A percentile compares a stretch with the other conserved stretches of the same genome.
Conservation (phyloP, 192 early-diverging fungal species). For the Gamsiella multidivaricata region DNA sequence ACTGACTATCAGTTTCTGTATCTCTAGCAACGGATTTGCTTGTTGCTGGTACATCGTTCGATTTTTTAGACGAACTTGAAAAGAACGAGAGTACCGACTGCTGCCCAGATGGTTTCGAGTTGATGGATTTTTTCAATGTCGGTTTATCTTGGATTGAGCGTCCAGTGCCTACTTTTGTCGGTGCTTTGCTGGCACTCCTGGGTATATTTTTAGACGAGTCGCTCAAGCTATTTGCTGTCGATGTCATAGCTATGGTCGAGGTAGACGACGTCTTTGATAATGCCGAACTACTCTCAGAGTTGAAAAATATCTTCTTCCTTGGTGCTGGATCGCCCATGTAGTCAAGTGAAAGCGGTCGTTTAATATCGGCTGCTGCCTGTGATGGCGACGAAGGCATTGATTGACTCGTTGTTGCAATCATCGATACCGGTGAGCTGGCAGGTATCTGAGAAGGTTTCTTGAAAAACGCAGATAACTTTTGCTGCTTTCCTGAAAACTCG, state of each 20-base stretch:
- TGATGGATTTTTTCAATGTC: constrained; percentile 6
- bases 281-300: neutral
- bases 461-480: constrained; percentile 65
- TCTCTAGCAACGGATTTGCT: neutral
- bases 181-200: constrained; percentile 12
- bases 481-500: constrained; percentile 69
- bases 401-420: too few species aligned
- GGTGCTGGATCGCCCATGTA: constrained; percentile 2
- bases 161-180: neutral
- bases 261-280: neutral
- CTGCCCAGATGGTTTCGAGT: constrained; percentile 3
- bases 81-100: constrained; percentile 38
- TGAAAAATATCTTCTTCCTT: constrained; percentile 23
- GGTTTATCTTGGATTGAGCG: neutral
- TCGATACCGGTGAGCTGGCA: neutral
- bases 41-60: neutral
- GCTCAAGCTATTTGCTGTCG: neutral
- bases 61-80: constrained; percentile 8
- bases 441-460: constrained; percentile 18
- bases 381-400: too few species aligned
- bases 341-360: neutral
- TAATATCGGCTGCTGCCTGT: neutral
- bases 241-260: neutral
- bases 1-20: neutral
- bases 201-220: constrained; percentile 17